Evolutionary conservation across 2,329 filamentous ascomycete genomes (phyloP).

Genomic region (Botrytis deweyae): DNA sequence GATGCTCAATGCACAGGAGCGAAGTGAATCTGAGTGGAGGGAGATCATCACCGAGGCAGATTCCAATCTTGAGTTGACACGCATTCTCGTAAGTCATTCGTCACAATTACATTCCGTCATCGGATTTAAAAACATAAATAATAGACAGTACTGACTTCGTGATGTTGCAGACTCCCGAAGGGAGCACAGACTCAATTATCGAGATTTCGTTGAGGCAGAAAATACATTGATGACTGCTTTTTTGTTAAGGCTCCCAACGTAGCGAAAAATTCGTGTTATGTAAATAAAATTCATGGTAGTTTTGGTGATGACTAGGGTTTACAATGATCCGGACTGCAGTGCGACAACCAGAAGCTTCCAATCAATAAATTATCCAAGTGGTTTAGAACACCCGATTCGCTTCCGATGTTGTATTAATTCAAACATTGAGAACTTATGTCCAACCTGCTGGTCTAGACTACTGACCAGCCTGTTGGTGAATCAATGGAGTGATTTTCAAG

Average conservation of each 20-base stretch:
- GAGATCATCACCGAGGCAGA: background rate
- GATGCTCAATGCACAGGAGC: constrained; percentile 16
- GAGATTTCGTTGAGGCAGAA: constrained; percentile 8
- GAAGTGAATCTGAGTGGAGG: constrained; percentile 12
- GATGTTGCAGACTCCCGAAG: background rate
- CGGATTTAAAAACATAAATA: background rate
- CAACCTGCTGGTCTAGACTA: background rate
- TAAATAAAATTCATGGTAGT: background rate
- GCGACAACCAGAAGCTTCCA: background rate
- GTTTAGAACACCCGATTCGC: background rate
- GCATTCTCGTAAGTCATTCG: background rate
- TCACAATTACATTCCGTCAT: background rate
- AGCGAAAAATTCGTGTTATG: background rate
- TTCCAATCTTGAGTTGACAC: background rate
- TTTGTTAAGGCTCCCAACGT: background rate
- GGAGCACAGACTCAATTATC: constrained; percentile 17
- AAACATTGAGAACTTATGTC: background rate
- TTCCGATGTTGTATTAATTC: background rate
- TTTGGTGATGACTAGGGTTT: background rate
- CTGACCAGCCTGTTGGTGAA: background rate
- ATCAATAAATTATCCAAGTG: background rate
- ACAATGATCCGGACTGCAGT: background rate
- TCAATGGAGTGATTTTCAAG: background rate
- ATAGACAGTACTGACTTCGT: background rate
- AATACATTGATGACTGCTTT: background rate